phyloP scores from a whole-genome alignment of 805 yeast species.

The Candida xiaguanensis region DNA sequence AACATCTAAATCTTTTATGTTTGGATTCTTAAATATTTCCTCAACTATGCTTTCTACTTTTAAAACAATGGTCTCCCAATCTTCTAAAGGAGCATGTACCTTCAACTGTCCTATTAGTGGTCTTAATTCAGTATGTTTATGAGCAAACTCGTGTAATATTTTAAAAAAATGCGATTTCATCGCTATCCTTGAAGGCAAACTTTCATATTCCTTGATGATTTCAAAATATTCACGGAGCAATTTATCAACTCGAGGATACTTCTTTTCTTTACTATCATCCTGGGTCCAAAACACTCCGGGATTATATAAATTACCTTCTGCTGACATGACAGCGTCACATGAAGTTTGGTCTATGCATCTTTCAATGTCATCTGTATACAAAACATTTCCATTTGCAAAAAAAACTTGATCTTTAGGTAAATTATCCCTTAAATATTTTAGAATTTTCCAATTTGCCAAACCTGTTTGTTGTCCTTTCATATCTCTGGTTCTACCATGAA shows the following conservation, averaged over 20 bases:
- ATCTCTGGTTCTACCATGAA: slow-evolving; percentile 94
- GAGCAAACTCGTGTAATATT: slow-evolving; percentile 74
- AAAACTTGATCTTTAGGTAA: slow-evolving; percentile 78
- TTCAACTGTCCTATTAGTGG: slow-evolving; percentile 58
- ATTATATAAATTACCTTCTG: slow-evolving; percentile 90
- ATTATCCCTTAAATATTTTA: slow-evolving; percentile 72
- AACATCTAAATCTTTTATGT: slow-evolving; percentile 54
- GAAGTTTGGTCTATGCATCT: slow-evolving; percentile 60
- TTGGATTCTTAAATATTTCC: slow-evolving; percentile 47
- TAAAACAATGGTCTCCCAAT: slow-evolving; percentile 51
- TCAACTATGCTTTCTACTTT: slow-evolving; percentile 66
- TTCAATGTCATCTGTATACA: slow-evolving; percentile 79
- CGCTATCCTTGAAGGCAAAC: slow-evolving; percentile 73
- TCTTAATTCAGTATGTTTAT: slow-evolving; percentile 73
- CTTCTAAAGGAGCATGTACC: slow-evolving; percentile 32
- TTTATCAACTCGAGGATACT: slow-evolving; percentile 82
- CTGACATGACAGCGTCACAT: slow-evolving; percentile 95
- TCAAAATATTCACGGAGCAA: slow-evolving; percentile 85
- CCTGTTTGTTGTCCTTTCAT: slow-evolving; percentile 98
- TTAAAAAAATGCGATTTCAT: slow-evolving; percentile 94
- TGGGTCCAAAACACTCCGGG: slow-evolving; percentile 82
- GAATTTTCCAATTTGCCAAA: slow-evolving; percentile 85
- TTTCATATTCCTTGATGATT: slow-evolving; percentile 58
- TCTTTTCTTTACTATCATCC: slow-evolving; percentile 51
- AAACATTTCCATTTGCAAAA: slow-evolving; percentile 91